phyloP scores from a whole-genome alignment of 2,329 filamentous ascomycete species.

The Aspergillus sergii region DNA sequence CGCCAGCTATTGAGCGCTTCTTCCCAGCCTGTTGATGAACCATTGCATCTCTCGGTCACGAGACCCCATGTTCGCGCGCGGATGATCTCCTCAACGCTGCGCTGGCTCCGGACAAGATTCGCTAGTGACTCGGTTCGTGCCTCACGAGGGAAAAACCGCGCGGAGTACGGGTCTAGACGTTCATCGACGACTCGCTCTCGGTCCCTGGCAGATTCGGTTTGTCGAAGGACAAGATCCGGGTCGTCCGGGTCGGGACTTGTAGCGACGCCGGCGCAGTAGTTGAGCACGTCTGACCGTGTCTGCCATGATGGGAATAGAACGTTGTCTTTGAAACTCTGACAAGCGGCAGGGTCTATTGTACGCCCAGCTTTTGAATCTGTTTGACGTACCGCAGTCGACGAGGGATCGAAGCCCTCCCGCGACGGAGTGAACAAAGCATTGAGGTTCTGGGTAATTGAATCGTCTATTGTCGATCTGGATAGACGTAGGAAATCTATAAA shows the following conservation, averaged over 20 bases:
- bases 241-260: conserved; percentile 86
- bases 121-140: conserved; percentile 79
- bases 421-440: conserved; percentile 84
- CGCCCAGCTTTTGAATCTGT: conserved; percentile 52
- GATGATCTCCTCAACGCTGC: conserved; percentile 75
- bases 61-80: conserved; percentile 79
- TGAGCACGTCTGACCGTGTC: conserved; percentile 76
- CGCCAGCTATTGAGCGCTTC: conserved; percentile 67
- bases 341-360: conserved; percentile 64
- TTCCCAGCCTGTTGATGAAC: conserved; percentile 63
- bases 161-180: conserved; percentile 87
- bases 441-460: conserved; percentile 89
- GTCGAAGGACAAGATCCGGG: conserved; percentile 70
- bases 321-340: conserved; percentile 71
- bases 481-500: conserved; percentile 81
- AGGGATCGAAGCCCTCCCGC: conserved; percentile 72
- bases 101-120: conserved; percentile 68
- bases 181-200: conserved; percentile 80
- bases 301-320: conserved; percentile 91
- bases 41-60: conserved; percentile 73
- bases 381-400: conserved; percentile 68
- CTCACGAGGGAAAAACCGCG: conserved; percentile 74
- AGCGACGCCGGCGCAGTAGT: conserved; percentile 86
- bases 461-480: conserved; percentile 83
- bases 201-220: conserved; percentile 70